Evolutionary conservation across 257 asterid genomes (phyloP), one percentile per base, ranked within the genome.

Genomic region (Lavandula angustifolia): DNA sequence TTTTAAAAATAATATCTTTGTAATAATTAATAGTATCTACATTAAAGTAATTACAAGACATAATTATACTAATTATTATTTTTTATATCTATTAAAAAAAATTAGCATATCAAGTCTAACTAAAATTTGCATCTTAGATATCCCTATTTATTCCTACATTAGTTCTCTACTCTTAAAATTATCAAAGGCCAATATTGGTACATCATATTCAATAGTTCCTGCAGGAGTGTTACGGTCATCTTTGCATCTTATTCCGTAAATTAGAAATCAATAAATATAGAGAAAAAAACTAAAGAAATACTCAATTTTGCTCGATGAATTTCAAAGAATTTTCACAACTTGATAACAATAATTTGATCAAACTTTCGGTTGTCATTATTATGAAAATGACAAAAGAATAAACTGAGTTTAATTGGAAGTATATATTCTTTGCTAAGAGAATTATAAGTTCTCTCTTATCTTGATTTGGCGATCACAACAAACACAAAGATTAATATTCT

Each of bases 361-460:
- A 53, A 42, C 65, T 65, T 71, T 71, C 59, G 58, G 73, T 68
- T 72, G 74, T 54, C 72, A 69, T 64, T 75, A 60, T 75, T 64
- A 64, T 47, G 71, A 64, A 41, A 64, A 64, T 16, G 72, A 68
- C 76, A 68, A 57, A 56, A 14, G 70, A 60, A 51, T 49, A 73
- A 73, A 16, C 58, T 29, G 55, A 67, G 68, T 64, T 75, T 37
- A 72, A 42, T 60, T 63, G 55, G 27, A 58, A 61, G 81, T 42
- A 76, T 56, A 62, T 62, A 72, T 67, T 62, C 81, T 52, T 27
- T 62, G 29, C 33, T 50, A 50, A 67, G 50, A 71, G 62, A 57
- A 73, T 52, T 35, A 35, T 55, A 61, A 74, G 72, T 78, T 74
- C 75, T 37, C 54, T 66, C 79, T 74, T 70, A 74, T 74, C 82